These are phyloP conservation scores for Smallanthus sonchifolius DNA, from an alignment of 129 eudicot species.

Conservation along the genomic window DNA sequence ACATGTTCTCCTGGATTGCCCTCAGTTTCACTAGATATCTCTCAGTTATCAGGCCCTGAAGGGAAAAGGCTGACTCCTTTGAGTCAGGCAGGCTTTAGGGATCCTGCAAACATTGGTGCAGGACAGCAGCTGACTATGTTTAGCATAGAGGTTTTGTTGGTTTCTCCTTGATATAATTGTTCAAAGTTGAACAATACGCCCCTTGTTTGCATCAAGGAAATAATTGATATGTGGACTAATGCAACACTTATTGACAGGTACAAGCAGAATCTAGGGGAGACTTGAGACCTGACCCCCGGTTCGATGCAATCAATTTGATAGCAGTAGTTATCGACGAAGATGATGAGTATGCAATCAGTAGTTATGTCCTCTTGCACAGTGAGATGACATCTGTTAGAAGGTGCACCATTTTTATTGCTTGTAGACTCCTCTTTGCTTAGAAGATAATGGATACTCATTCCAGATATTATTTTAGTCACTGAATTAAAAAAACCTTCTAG, in stretches of 20 bases:
- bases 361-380: slow-evolving; percentile 56
- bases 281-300: slow-evolving; percentile 74
- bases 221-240: slow-evolving; percentile 11
- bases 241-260: slow-evolving; percentile 40
- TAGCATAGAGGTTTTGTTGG: slow-evolving; percentile 65
- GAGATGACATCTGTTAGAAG: slow-evolving; percentile 34
- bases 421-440: neutral
- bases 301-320: slow-evolving; percentile 72
- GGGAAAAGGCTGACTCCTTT: slow-evolving; percentile 70
- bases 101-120: slow-evolving; percentile 85
- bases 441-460: slow-evolving; percentile 9
- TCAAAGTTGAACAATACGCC: neutral
- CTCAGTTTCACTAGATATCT: slow-evolving; percentile 36
- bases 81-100: slow-evolving; percentile 89
- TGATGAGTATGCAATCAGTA: slow-evolving; percentile 34
- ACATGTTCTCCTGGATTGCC: slow-evolving; percentile 10
- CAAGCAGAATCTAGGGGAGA: slow-evolving; percentile 96
- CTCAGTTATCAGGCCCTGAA: slow-evolving; percentile 96
- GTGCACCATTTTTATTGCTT: slow-evolving; percentile 27
- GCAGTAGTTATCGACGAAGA: slow-evolving; percentile 72
- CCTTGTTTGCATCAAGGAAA: slow-evolving; percentile 2
- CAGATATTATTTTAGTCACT: neutral
- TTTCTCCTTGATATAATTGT: neutral
- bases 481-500: neutral
- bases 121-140: slow-evolving; percentile 91